Conservation (phyloP, 441 rosid species). For the Populus tomentosa region DNA sequence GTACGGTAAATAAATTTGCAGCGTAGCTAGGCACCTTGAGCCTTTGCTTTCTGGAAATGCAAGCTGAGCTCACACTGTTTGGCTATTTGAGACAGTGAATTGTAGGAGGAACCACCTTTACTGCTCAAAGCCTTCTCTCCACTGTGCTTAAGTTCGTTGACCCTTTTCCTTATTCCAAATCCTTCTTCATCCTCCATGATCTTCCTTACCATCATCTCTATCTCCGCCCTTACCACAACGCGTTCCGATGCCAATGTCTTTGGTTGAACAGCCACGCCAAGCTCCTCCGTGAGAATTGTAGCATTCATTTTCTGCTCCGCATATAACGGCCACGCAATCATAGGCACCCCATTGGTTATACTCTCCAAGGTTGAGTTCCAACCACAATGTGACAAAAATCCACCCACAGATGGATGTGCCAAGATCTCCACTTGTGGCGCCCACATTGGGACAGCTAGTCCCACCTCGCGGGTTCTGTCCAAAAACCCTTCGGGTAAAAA, state of each 20-base stretch:
- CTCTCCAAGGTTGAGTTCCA: conserved; percentile 66
- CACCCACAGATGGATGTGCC: conserved; percentile 42
- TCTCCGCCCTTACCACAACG: conserved; percentile 27
- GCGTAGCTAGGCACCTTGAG: too few relatives aligned
- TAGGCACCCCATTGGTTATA: conserved; percentile 45
- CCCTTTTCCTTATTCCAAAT: too few relatives aligned
- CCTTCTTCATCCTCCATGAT: too few relatives aligned
- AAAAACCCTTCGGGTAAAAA: conserved; percentile 23
- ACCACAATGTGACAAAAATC: too few relatives aligned
- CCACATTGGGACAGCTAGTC: conserved; percentile 43
- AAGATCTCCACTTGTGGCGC: conserved; percentile 45
- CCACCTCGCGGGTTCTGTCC: conserved; percentile 17
- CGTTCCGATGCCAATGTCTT: conserved; percentile 13
- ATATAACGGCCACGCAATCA: conserved; percentile 59
- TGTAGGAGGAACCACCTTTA: too few relatives aligned
- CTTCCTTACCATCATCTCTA: too few relatives aligned
- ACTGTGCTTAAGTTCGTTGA: too few relatives aligned
- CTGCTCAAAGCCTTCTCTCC: too few relatives aligned
- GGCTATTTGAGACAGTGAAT: too few relatives aligned
- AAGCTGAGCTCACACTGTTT: too few relatives aligned
- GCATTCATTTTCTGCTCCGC: conserved; percentile 62
- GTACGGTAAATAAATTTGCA: too few relatives aligned
- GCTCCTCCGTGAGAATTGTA: conserved; percentile 30
- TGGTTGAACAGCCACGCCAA: conserved; percentile 34
- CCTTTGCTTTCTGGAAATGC: too few relatives aligned